These are phyloP conservation scores for Oryza australiensis DNA, from an alignment of 176 grass and related monocot genomes.

Conservation along the genomic window DNA sequence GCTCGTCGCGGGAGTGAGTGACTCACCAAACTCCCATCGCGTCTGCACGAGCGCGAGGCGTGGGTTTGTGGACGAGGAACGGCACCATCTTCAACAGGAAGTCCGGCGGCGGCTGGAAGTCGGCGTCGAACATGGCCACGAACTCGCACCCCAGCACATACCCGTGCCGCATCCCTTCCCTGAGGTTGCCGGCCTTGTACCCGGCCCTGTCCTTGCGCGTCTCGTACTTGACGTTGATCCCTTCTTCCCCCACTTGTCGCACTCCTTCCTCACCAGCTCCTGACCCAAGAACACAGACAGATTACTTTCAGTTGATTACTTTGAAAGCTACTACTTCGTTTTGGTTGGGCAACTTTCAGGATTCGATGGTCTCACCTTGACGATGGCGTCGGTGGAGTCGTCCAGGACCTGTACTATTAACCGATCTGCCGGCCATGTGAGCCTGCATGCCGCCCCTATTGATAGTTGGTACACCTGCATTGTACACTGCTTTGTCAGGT, in stretches of 20 bases:
- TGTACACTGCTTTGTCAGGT: conserved; percentile 23
- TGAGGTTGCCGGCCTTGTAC: conserved; percentile 81
- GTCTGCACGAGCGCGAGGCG: conserved; percentile 72
- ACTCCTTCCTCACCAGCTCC: conserved; percentile 74
- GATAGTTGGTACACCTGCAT: conserved; percentile 77
- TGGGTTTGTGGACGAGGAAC: conserved; percentile 69
- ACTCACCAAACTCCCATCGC: conserved; percentile 74
- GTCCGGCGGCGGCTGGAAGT: conserved; percentile 77
- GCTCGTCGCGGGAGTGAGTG: neutral
- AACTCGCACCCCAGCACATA: conserved; percentile 65
- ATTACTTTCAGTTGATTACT: too few relatives aligned
- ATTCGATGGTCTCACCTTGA: conserved; percentile 43
- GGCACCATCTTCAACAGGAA: conserved; percentile 69
- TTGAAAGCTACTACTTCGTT: too few relatives aligned
- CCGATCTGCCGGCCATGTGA: conserved; percentile 72
- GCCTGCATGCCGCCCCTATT: conserved; percentile 72
- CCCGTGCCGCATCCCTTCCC: conserved; percentile 61
- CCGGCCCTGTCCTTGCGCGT: conserved; percentile 55
- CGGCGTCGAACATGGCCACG: conserved; percentile 80
- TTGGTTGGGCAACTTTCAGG: neutral
- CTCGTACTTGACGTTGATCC: conserved; percentile 68
- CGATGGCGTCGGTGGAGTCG: conserved; percentile 67
- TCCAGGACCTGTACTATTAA: conserved; percentile 77
- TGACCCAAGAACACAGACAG: too few relatives aligned
- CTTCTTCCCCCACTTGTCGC: conserved; percentile 45